Evolutionary conservation across 2,329 filamentous ascomycete genomes (phyloP).

Genomic region (Xylariaceae sp.): DNA sequence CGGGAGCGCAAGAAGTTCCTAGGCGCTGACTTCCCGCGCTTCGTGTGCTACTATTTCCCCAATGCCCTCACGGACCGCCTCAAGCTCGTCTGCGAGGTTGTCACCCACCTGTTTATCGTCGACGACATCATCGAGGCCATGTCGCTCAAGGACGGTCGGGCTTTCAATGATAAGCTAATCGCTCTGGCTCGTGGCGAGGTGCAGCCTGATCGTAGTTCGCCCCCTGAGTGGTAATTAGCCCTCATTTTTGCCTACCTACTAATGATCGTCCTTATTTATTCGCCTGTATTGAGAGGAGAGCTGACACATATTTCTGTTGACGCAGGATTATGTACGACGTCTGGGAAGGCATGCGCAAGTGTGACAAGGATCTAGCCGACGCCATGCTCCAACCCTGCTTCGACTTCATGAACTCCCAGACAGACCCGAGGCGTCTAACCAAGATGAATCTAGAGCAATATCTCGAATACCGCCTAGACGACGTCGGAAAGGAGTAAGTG

Average conservation of each 20-base stretch:
- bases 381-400: constrained; percentile 45
- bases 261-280: too few species aligned
- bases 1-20: constrained; percentile 1
- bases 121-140: constrained; percentile 19
- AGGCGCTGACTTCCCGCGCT: not conserved
- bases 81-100: not conserved
- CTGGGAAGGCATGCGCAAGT: constrained; percentile 46
- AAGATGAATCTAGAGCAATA: constrained; percentile 41
- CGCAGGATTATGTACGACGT: constrained; percentile 45
- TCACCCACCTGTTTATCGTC: constrained; percentile 1
- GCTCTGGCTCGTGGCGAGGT: constrained; percentile 41
- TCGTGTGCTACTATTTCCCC: not conserved
- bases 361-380: constrained; percentile 42
- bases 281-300: too few species aligned
- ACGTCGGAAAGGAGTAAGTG: constrained; percentile 48
- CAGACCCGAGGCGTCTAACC: constrained; percentile 33
- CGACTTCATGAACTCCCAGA: constrained; percentile 48
- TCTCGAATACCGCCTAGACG: constrained; percentile 44
- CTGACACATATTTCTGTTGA: not conserved
- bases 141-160: not conserved
- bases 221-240: constrained; percentile 43
- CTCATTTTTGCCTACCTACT: too few species aligned
- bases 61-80: not conserved
- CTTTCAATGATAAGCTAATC: not conserved
- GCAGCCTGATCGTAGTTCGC: constrained; percentile 40